These are phyloP conservation scores for Nicotiana sylvestris DNA, from an alignment of 257 asterid species.

Conservation along the genomic window DNA sequence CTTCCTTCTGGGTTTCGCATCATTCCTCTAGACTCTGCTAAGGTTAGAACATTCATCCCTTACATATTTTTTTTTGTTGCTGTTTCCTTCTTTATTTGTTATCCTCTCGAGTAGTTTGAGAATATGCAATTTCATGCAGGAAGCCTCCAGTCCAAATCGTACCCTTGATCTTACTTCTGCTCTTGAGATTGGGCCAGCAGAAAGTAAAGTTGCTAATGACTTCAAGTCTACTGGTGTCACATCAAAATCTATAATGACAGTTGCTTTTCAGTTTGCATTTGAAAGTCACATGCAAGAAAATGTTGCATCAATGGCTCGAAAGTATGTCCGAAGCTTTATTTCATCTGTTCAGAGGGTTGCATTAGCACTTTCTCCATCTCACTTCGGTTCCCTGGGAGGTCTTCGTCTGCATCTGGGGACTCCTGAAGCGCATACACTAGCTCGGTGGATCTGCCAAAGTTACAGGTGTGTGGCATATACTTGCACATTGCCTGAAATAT, in stretches of 20 bases:
- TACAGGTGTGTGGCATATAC: slow-evolving; percentile 46
- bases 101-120: not conserved
- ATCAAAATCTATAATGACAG: slow-evolving; percentile 72
- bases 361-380: slow-evolving; percentile 75
- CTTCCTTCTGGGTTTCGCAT: slow-evolving; percentile 91
- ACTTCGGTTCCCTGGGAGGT: slow-evolving; percentile 51
- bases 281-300: slow-evolving; percentile 88
- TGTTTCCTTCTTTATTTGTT: not conserved
- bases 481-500: not conserved
- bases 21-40: slow-evolving; percentile 74
- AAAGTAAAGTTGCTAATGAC: slow-evolving; percentile 45
- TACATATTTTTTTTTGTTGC: not conserved
- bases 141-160: slow-evolving; percentile 75
- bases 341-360: slow-evolving; percentile 90
- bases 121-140: slow-evolving; percentile 34
- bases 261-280: slow-evolving; percentile 78
- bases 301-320: slow-evolving; percentile 79
- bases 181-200: slow-evolving; percentile 67
- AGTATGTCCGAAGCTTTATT: slow-evolving; percentile 79
- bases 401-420: slow-evolving; percentile 69
- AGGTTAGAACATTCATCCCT: slow-evolving; percentile 30
- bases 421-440: slow-evolving; percentile 79
- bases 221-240: slow-evolving; percentile 29
- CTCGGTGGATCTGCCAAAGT: slow-evolving; percentile 84
- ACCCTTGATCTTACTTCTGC: slow-evolving; percentile 92